Evolutionary conservation across 2,329 filamentous ascomycete genomes (phyloP), one percentile per base, ranked within the genome.

Genomic region (Colletotrichum lini): DNA sequence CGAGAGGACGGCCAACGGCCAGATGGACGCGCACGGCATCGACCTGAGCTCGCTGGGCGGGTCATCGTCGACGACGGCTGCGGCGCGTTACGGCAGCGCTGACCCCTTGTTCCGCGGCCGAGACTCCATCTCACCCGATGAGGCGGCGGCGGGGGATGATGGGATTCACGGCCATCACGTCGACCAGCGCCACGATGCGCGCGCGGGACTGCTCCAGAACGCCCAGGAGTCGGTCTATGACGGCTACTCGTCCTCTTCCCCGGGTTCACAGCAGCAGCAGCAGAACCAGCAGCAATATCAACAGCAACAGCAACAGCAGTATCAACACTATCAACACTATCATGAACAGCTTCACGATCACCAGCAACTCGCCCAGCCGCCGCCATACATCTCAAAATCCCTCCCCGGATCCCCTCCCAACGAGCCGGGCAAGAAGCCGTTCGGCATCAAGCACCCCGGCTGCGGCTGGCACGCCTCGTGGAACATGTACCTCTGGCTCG

Each of bases 401-500:
- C 47, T 62, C 21, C 6, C 62, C 1, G 64, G 57, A 13, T 35
- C 30, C 30, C 68, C 64, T 0, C 44, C 64, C 6, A 52, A 58
- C 21, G 26, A 67, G 26, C 26, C 26, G 35, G n/a, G 30, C 1
- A 56, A 52, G 18, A 67, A 15, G 38, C 40, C 35, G n/a, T 62
- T 58, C 30, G 64, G 57, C n/a, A 18, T 57, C 44, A 49, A 42
- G 13, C 61, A 30, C 15, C 49, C 49, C 4, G 40, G 30, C 35
- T 70, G 38, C 26, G 42, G 40, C 26, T 85, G 82, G 82, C 79
- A 80, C 26, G 75, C 80, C 4, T 78, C 78, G 4, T 80, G 78
- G 68, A 74, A 76, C 54, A 82, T 82, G 80, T 79, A 81, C 44
- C 45, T 78, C 42, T 76, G 80, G 64, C 78, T 82, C 42, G 13